A percentile compares a stretch with the other conserved stretches of the same genome.
Evolutionary conservation across 805 yeast species (phyloP).

Genomic region (Zygoascus tannicola): DNA sequence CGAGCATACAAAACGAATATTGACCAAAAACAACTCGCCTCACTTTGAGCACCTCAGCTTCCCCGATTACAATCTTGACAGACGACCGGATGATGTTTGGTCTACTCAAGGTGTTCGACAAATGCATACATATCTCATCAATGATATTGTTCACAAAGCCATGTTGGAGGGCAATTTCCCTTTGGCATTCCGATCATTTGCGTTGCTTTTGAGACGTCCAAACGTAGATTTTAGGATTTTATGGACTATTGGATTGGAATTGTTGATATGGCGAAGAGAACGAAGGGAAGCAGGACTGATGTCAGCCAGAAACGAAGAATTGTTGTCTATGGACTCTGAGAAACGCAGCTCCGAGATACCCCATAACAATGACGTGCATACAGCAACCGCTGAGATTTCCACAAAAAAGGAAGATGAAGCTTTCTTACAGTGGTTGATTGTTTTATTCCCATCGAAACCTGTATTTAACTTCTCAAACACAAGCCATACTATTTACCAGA

Average conservation of each 20-base stretch:
- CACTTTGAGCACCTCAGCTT: background rate
- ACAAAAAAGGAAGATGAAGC: conserved; percentile 13
- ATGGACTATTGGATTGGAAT: conserved; percentile 19
- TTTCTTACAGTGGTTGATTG: conserved; percentile 19
- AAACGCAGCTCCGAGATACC: background rate
- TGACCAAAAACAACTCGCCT: conserved; percentile 5
- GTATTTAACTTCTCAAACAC: background rate
- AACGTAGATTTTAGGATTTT: conserved; percentile 12
- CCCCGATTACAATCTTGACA: background rate
- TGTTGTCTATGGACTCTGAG: background rate
- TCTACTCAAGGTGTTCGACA: background rate
- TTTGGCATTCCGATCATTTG: conserved; percentile 15
- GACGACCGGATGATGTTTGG: background rate
- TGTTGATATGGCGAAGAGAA: conserved; percentile 17
- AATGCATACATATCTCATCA: conserved; percentile 9
- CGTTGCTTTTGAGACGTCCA: conserved; percentile 12
- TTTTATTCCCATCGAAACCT: conserved; percentile 12
- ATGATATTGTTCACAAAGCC: conserved; percentile 10
- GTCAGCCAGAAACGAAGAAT: background rate
- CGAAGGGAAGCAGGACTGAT: conserved; percentile 2
- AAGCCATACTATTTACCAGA: conserved; percentile 7
- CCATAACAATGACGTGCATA: conserved; percentile 8
- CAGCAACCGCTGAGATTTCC: conserved; percentile 2
- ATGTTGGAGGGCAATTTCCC: conserved; percentile 12
- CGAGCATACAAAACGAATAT: conserved; percentile 1